Conservation (phyloP, 257 asterid genomes). For the Marsdenia floribunda region DNA sequence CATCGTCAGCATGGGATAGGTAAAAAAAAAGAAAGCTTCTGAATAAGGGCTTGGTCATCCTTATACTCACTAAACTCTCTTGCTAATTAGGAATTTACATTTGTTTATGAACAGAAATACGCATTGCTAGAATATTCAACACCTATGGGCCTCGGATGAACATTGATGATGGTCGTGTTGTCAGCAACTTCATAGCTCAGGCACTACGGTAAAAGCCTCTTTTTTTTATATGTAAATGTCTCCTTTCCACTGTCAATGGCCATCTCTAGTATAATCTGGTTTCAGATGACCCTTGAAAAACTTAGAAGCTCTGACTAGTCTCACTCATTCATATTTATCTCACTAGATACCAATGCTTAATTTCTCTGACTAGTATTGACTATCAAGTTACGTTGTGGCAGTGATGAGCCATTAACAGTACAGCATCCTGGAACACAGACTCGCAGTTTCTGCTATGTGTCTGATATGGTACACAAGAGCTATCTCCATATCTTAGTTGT, state of each 20-base stretch:
- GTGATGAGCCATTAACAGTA: slow-evolving; percentile 79
- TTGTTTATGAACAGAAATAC: slow-evolving; percentile 52
- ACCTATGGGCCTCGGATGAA: slow-evolving; percentile 97
- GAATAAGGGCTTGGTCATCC: background rate
- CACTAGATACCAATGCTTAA: background rate
- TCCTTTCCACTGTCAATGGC: background rate
- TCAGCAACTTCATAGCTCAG: slow-evolving; percentile 92
- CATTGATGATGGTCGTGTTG: slow-evolving; percentile 95
- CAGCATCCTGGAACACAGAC: slow-evolving; percentile 96
- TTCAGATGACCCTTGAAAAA: background rate
- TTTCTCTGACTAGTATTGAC: background rate
- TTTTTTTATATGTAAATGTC: background rate
- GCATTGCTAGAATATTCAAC: slow-evolving; percentile 95
- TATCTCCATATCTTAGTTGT: no score
- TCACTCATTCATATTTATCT: no score
- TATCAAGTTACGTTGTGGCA: slow-evolving; percentile 26
- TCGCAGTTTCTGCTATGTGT: slow-evolving; percentile 50
- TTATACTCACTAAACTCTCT: background rate
- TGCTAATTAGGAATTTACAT: background rate
- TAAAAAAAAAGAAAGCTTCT: slow-evolving; percentile 16
- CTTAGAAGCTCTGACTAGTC: background rate
- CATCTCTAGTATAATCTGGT: background rate
- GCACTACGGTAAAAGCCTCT: slow-evolving; percentile 60
- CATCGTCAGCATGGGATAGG: slow-evolving; percentile 97
- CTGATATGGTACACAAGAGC: slow-evolving; percentile 38